phyloP scores from a whole-genome alignment of 306 rosid genomes.

The Cucurbita maxima region DNA sequence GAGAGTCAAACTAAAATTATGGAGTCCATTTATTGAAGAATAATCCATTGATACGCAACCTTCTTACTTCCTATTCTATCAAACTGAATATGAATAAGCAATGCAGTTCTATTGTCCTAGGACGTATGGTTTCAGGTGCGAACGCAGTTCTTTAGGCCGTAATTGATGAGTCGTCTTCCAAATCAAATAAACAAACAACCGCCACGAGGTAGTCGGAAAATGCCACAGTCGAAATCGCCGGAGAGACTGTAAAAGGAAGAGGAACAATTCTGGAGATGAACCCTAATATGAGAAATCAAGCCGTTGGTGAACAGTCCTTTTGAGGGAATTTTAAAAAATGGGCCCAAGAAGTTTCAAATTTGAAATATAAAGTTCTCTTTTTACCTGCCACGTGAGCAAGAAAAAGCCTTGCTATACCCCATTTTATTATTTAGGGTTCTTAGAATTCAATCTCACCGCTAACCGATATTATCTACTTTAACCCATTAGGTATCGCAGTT shows the following conservation, averaged over 20 bases:
- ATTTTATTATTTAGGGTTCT: no score
- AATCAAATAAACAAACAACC: no score
- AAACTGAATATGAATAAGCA: neutral
- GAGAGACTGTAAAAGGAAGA: neutral
- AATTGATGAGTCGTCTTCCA: neutral
- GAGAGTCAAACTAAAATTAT: conserved; percentile 36
- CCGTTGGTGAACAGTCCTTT: neutral
- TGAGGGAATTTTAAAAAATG: neutral
- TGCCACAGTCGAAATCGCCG: neutral
- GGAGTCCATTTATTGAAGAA: conserved; percentile 30
- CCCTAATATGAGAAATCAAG: neutral
- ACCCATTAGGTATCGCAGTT: no score
- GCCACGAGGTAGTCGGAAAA: neutral
- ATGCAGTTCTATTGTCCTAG: neutral
- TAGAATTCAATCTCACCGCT: no score
- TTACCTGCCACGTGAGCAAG: neutral
- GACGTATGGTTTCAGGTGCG: no score
- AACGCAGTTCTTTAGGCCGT: no score
- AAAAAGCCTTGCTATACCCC: no score
- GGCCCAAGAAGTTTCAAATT: neutral
- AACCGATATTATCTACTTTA: no score
- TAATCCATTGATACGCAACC: conserved; percentile 27
- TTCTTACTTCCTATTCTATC: neutral
- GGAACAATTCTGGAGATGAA: neutral
- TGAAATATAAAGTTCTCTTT: neutral